Evolutionary conservation across 306 rosid species (phyloP), one percentile per base, ranked within the genome.

Genomic region (Prunus salicina): DNA sequence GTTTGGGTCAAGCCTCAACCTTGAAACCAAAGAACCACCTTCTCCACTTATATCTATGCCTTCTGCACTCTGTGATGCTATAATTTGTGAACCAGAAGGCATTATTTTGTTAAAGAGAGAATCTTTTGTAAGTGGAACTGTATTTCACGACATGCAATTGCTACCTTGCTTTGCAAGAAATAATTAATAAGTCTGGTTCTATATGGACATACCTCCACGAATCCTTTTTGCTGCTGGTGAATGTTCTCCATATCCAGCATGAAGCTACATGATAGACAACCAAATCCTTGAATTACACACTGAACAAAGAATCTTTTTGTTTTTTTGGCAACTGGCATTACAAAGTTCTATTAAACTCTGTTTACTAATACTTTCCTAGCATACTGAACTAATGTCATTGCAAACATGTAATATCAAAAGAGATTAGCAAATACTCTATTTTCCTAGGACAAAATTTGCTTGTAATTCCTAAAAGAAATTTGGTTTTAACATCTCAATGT

Each of bases 11-110:
- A 89, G 86, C 89, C 87, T 90, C 88, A 92, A 80, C 81, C 84
- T 86, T 78, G 96, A 90, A 75, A 89, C 89, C 73, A 95, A 80
- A 71, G 97, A 86, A 78, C 88, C 85, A 28, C 93, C 66, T 62
- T 76, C 75, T 67, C 61, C 87, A 38, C 86, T 32, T 60, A 79
- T 65, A 76, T 85, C 87, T 81, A 77, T 64, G 70, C 74, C 79
- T 78, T 84, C 89, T 68, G 76, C 82, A 80, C 80, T 85, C 63
- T 85, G 91, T 57, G 87, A 67, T 75, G 64, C 86, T 71, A 67
- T 78, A 78, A 64, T 85, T 84, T 85, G 64, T 64, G 85, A 86
- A 81, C 76, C 80, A 78, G 86, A 77, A 83, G 76, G 67, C 56
- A 80, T 69, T 58, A 75, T 77, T 87, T 85, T 81, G 68, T 62